Conservation (phyloP, 1,139 yeast species). For the Yamadazyma siamensis region DNA sequence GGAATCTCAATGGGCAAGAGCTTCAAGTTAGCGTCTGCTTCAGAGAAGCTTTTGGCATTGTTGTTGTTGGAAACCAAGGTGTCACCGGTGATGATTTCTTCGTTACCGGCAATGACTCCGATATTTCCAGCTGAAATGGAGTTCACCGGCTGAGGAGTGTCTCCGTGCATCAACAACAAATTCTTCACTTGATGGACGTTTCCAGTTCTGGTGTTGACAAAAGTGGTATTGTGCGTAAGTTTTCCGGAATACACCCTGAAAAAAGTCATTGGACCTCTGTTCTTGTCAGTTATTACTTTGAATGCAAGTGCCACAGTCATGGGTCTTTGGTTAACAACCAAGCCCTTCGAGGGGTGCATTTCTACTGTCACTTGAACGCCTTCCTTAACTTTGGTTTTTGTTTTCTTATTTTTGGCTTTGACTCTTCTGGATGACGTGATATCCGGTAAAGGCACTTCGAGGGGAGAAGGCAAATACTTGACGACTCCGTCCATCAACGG, state of each 20-base stretch:
- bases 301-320: conserved; percentile 83
- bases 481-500: conserved; percentile 84
- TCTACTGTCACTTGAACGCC: conserved; percentile 26
- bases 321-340: conserved; percentile 52
- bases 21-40: conserved; percentile 47
- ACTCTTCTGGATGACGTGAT: conserved; percentile 23
- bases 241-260: conserved; percentile 86
- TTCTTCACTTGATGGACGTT: conserved; percentile 64
- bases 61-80: conserved; percentile 59
- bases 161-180: conserved; percentile 84
- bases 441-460: conserved; percentile 59
- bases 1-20: conserved; percentile 81
- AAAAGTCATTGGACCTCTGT: conserved; percentile 80
- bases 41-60: conserved; percentile 44
- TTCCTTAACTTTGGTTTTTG: conserved; percentile 6
- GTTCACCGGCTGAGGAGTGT: conserved; percentile 69
- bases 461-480: conserved; percentile 78
- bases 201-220: conserved; percentile 69
- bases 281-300: conserved; percentile 83
- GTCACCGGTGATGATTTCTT: conserved; percentile 84
- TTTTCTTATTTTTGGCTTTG: conserved; percentile 11
- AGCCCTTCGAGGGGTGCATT: conserved; percentile 43
- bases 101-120: conserved; percentile 78
- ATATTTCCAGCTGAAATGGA: conserved; percentile 73
- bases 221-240: conserved; percentile 56